These are phyloP conservation scores for Syncephalastrum racemosum DNA, from an alignment of 371 early-diverging fungal genomes.

Conservation along the genomic window DNA sequence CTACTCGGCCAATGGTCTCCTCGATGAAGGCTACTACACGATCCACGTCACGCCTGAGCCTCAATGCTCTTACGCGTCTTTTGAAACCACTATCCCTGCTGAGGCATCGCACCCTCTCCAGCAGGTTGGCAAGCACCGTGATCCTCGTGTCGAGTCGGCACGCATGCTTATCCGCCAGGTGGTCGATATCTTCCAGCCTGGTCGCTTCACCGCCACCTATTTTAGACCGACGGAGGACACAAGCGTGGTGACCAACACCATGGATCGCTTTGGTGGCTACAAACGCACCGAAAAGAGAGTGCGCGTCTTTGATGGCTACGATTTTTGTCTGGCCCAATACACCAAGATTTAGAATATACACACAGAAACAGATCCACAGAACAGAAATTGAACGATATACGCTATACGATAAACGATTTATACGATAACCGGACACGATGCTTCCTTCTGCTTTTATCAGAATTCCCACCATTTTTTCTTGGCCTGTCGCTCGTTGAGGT, in stretches of 20 bases:
- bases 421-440: too few relatives aligned
- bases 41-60: constrained; percentile 99
- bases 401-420: too few relatives aligned
- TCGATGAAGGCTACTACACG: constrained; percentile 82
- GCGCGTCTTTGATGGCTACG: constrained; percentile 79
- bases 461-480: constrained; percentile 34
- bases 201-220: constrained; percentile 80
- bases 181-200: constrained; percentile 78
- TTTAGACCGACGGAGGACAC: constrained; percentile 62
- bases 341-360: constrained; percentile 7
- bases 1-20: constrained; percentile 89
- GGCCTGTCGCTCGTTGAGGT: constrained; percentile 57
- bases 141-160: constrained; percentile 32
- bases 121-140: constrained; percentile 8
- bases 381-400: too few relatives aligned
- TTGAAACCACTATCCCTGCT: constrained; percentile 89
- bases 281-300: constrained; percentile 66
- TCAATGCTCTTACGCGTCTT: constrained; percentile 94
- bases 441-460: constrained; percentile 6
- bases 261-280: constrained; percentile 56
- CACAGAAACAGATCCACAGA: too few relatives aligned
- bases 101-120: constrained; percentile 22
- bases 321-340: constrained; percentile 72
- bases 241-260: constrained; percentile 27
- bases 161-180: constrained; percentile 72